These are phyloP conservation scores for Logfia minima DNA, from an alignment of 129 eudicot genomes.

Conservation along the genomic window DNA sequence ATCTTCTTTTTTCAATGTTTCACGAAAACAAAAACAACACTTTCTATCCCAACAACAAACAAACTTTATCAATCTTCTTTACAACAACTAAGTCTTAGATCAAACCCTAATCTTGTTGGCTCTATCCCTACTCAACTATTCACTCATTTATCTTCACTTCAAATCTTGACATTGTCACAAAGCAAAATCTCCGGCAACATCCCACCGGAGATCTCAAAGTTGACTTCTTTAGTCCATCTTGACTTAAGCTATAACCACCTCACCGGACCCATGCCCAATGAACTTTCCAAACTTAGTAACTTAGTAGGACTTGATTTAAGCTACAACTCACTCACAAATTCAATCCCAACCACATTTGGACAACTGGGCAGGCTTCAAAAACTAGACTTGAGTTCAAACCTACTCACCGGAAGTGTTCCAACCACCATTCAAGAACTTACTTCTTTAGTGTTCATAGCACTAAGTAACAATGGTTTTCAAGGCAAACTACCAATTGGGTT, in stretches of 20 bases:
- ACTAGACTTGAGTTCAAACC: constrained; percentile 76
- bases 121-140: constrained; percentile 59
- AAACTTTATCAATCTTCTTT: constrained; percentile 22
- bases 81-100: constrained; percentile 67
- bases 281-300: constrained; percentile 40
- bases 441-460: constrained; percentile 57
- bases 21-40: constrained; percentile 44
- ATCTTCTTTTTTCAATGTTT: constrained; percentile 63
- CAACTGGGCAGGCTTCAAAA: constrained; percentile 66
- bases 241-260: constrained; percentile 76
- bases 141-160: constrained; percentile 52
- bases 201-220: constrained; percentile 41
- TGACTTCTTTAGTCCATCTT: constrained; percentile 56
- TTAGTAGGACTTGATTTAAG: constrained; percentile 79
- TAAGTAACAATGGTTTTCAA: constrained; percentile 54
- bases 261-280: constrained; percentile 51
- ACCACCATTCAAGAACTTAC: constrained; percentile 38
- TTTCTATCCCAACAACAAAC: constrained; percentile 31
- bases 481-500: constrained; percentile 60
- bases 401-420: constrained; percentile 54
- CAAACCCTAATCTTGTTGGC: constrained; percentile 66
- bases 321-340: constrained; percentile 57
- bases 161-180: constrained; percentile 73
- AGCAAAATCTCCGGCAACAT: constrained; percentile 58
- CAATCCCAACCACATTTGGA: constrained; percentile 54